A percentile compares a stretch with the other conserved stretches of the same genome.
These are phyloP conservation scores for Ehretia macrophylla DNA, from an alignment of 257 asterid genomes.

Conservation along the genomic window DNA sequence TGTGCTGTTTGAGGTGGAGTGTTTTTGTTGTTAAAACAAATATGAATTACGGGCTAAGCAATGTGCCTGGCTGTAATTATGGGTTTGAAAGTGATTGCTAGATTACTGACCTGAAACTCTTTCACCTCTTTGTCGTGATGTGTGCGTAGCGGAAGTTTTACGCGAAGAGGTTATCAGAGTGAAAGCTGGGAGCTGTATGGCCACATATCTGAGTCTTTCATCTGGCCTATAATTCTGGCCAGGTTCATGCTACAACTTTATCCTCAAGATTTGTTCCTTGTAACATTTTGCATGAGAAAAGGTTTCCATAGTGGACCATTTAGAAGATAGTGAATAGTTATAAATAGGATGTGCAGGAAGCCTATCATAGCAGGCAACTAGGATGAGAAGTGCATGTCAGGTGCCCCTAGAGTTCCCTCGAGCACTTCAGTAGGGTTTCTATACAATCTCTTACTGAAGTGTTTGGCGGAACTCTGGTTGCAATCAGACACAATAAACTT, in stretches of 20 bases:
- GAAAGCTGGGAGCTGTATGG: background rate
- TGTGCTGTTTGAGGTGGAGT: too few relatives aligned
- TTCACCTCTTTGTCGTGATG: background rate
- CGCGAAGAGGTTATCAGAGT: background rate
- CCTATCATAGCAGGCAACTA: background rate
- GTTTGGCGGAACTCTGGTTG: slow-evolving; percentile 2
- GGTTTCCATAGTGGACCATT: background rate
- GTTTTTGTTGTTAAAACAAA: too few relatives aligned
- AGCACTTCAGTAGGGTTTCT: background rate
- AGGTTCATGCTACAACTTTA: background rate
- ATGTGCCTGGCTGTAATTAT: background rate
- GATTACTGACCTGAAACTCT: background rate
- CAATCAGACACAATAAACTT: background rate
- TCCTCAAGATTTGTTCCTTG: too few relatives aligned
- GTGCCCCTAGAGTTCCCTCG: background rate
- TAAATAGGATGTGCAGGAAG: background rate
- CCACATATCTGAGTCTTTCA: background rate
- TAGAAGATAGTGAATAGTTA: background rate
- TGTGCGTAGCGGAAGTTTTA: background rate
- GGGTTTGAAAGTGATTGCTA: background rate
- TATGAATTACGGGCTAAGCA: background rate
- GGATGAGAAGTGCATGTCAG: background rate
- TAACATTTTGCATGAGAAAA: too few relatives aligned
- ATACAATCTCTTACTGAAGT: slow-evolving; percentile 5
- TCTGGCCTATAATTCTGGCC: background rate